Evolutionary conservation across 306 rosid genomes (phyloP).

Genomic region (Malus asiatica): DNA sequence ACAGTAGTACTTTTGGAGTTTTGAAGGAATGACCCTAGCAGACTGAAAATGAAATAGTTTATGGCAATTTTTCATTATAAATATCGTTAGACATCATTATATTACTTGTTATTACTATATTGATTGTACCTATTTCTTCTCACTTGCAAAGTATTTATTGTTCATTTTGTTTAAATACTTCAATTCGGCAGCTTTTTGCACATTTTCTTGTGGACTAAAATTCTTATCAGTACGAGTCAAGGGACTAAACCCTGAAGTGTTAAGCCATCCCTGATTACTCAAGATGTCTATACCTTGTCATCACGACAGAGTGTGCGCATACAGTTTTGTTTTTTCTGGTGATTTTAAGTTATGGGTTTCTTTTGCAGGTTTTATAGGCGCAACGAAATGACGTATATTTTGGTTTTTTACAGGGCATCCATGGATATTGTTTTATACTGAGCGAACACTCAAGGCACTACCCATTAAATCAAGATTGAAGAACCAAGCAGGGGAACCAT

Average conservation of each 20-base stretch:
- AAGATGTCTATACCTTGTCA: background rate
- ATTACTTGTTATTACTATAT: background rate
- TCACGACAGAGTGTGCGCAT: background rate
- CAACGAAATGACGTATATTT: conserved; percentile 13
- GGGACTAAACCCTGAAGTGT: no score
- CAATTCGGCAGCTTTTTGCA: background rate
- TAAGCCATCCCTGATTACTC: background rate
- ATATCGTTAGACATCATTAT: background rate
- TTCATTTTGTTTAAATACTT: background rate
- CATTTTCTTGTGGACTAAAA: background rate
- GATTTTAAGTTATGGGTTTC: background rate
- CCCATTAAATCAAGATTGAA: conserved; percentile 51
- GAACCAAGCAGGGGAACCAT: conserved; percentile 43
- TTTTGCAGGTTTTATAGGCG: conserved; percentile 4
- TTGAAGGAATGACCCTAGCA: background rate
- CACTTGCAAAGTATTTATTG: background rate
- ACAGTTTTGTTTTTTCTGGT: background rate
- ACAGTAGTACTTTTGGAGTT: background rate
- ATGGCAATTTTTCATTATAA: no score
- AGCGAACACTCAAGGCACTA: conserved; percentile 43
- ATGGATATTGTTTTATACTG: conserved; percentile 88
- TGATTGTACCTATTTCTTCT: background rate
- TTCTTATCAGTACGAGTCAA: background rate
- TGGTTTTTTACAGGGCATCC: conserved; percentile 72
- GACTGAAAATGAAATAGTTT: background rate